Percentiles rank a stretch among this genome's conserved stretches.
These are phyloP conservation scores for Hyaloscypha finlandica DNA, from an alignment of 495 filamentous ascomycete species.

Conservation along the genomic window DNA sequence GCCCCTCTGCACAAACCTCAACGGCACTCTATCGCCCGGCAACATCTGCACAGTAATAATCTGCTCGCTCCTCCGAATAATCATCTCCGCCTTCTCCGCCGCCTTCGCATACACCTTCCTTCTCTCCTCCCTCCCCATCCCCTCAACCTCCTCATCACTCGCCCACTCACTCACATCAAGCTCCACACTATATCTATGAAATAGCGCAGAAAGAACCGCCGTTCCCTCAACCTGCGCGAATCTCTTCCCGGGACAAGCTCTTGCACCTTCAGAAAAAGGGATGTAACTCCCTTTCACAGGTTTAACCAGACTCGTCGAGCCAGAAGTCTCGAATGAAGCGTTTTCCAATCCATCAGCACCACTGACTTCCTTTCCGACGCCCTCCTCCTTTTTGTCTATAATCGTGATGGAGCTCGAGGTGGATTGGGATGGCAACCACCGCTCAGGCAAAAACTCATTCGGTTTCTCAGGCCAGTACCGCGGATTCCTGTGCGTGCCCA, in stretches of 20 bases:
- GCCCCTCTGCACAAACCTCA: constrained; percentile 63
- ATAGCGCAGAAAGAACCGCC: constrained; percentile 66
- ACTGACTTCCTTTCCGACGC: constrained; percentile 34
- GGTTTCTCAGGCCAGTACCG: constrained; percentile 40
- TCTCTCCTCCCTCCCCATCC: constrained; percentile 51
- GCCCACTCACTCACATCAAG: constrained; percentile 63
- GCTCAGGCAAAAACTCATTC: constrained; percentile 52
- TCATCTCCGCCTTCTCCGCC: constrained; percentile 43
- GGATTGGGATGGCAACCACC: constrained; percentile 49
- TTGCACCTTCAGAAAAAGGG: constrained; percentile 72
- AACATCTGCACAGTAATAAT: constrained; percentile 66
- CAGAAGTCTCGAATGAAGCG: constrained; percentile 21
- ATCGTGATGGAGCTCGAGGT: background rate
- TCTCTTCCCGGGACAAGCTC: constrained; percentile 67
- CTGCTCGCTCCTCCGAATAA: constrained; percentile 39
- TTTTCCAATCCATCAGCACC: constrained; percentile 21
- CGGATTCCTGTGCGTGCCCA: constrained; percentile 60
- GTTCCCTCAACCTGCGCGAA: constrained; percentile 79
- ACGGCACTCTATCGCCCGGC: constrained; percentile 51
- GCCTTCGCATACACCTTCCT: constrained; percentile 49
- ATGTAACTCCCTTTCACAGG: constrained; percentile 66
- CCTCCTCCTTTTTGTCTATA: background rate
- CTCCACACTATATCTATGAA: constrained; percentile 64
- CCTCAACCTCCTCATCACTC: constrained; percentile 58
- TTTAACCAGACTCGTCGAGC: constrained; percentile 24